These are phyloP conservation scores for Aspergillus sp. DNA, from an alignment of 2,329 filamentous ascomycete species.

Conservation along the genomic window DNA sequence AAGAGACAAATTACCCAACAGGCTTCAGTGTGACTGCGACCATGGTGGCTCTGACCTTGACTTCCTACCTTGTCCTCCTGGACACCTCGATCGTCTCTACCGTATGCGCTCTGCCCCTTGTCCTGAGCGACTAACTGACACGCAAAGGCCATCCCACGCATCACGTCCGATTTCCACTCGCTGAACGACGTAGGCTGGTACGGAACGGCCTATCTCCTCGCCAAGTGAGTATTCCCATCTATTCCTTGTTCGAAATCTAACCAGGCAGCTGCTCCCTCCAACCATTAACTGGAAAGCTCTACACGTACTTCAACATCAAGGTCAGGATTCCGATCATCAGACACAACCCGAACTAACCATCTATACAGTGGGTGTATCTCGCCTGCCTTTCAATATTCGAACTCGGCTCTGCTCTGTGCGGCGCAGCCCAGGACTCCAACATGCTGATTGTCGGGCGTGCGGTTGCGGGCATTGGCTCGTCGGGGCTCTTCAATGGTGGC, in stretches of 20 bases:
- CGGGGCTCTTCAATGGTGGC: slow-evolving; percentile 9
- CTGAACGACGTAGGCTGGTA: slow-evolving; percentile 14
- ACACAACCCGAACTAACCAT: background rate
- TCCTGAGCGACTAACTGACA: background rate
- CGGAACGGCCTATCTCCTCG: slow-evolving; percentile 1
- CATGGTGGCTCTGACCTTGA: too few species aligned
- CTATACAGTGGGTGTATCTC: background rate
- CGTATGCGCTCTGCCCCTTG: background rate
- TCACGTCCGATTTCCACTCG: slow-evolving; percentile 5
- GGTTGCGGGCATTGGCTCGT: slow-evolving; percentile 1
- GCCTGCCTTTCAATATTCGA: slow-evolving; percentile 9
- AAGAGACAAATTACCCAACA: too few species aligned
- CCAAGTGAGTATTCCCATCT: too few species aligned
- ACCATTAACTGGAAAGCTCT: slow-evolving; percentile 8
- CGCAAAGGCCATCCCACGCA: background rate
- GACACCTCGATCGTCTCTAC: slow-evolving; percentile 12
- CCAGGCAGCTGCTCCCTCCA: slow-evolving; percentile 9
- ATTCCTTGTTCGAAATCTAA: too few species aligned
- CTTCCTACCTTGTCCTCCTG: slow-evolving; percentile 2
- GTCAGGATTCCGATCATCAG: background rate
- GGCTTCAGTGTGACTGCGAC: too few species aligned
- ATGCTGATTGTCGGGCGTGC: slow-evolving; percentile 13
- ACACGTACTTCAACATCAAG: slow-evolving; percentile 11
- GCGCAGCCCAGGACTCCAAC: slow-evolving; percentile 1
- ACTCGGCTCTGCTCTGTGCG: slow-evolving; percentile 10